Percentiles rank a stretch among this genome's conserved stretches.
Evolutionary conservation across 345 rosid species (phyloP).

Genomic region (Lumnitzera littorea): DNA sequence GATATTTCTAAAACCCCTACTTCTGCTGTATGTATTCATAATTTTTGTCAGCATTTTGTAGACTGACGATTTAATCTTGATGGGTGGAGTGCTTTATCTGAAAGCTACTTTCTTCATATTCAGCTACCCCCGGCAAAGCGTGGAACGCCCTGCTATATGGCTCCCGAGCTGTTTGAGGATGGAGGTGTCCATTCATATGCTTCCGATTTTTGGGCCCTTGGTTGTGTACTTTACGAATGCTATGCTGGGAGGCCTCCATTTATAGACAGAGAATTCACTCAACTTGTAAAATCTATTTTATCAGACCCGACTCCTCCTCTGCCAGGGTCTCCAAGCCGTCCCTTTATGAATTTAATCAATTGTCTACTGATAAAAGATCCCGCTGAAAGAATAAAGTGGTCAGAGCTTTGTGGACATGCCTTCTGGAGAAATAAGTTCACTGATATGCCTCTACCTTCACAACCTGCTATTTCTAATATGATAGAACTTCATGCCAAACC

Average conservation of each 20-base stretch:
- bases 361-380: conserved; percentile 95
- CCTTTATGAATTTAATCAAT: conserved; percentile 70
- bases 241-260: conserved; percentile 91
- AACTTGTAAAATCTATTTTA: conserved; percentile 79
- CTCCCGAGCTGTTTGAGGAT: conserved; percentile 97
- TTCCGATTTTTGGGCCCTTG: conserved; percentile 97
- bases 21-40: conserved; percentile 46
- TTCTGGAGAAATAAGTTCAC: conserved; percentile 71
- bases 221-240: conserved; percentile 94
- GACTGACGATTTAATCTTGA: background rate
- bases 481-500: conserved; percentile 56
- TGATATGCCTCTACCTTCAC: conserved; percentile 58
- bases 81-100: conserved; percentile 5
- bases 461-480: conserved; percentile 85
- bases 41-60: background rate
- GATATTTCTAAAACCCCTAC: conserved; percentile 66
- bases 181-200: conserved; percentile 98
- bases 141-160: conserved; percentile 98
- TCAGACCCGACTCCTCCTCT: conserved; percentile 89
- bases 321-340: conserved; percentile 75
- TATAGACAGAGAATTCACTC: conserved; percentile 79
- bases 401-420: conserved; percentile 78
- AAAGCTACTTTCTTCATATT: conserved; percentile 6
- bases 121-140: conserved; percentile 86
- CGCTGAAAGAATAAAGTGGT: conserved; percentile 82